Base-by-base conservation (phyloP, 108 stramenopile genomes). In the Skeletonema grethae region DNA sequence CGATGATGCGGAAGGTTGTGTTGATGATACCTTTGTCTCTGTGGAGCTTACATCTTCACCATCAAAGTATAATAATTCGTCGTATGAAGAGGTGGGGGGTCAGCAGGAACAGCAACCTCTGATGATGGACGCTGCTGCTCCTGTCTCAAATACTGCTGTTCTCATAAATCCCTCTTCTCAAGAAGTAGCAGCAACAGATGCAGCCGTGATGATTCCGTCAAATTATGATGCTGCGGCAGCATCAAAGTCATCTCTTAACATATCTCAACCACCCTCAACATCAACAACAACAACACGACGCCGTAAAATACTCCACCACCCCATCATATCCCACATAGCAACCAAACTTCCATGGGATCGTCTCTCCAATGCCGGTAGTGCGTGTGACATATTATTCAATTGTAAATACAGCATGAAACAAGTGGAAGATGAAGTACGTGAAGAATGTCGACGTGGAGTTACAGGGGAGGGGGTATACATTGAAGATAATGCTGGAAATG, bases 341-440 rank as follows among this genome's bases (percentile, higher is more conserved):
- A 56, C 80, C 13, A 73, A 70, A 70, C 38, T 81, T 5, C 80
- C 80, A 7, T 81, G 80, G 80, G 69, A 81, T 4, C 69, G 43
- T 61, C 18, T 81, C 31, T 43, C 62, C 45, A 61, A 66, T 4
- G 72, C 72, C 35, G 73, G 60, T 20, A 67, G 67, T 6, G 41
- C 80, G 45, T 81, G 80, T 57, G 80, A 81, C 43, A 8, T 66
- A 9, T 22, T 81, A 35, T 81, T 81, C 64, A 81, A 81, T 65
- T 81, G 80, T 62, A 81, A 81, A 53, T 81, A 81, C 28, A 69
- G 59, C 64, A 70, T 70, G 80, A 53, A 63, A 50, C 80, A 81
- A 67, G 80, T 81, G n/a, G 80, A 81, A 58, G 80, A 81, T 56
- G 80, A 81, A 64, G 80, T 81, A 15, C 67, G 80, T 12, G 73